Percentiles rank a stretch among this genome's conserved stretches.
These are phyloP conservation scores for Fusarium buxicola DNA, from an alignment of 2,329 filamentous ascomycete species.

Conservation along the genomic window DNA sequence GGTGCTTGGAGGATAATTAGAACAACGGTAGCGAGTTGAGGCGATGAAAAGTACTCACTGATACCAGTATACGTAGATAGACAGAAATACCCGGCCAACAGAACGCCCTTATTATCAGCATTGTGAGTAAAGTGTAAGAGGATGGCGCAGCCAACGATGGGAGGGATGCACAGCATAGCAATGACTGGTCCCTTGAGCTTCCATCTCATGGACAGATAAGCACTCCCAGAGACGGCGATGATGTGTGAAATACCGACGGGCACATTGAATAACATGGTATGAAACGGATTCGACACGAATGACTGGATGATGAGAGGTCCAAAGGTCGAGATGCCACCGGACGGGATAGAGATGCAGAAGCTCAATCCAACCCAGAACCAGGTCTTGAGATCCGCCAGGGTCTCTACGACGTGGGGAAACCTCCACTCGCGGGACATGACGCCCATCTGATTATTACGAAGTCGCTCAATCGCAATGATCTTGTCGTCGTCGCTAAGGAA, in stretches of 20 bases:
- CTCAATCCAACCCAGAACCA: constrained; percentile 69
- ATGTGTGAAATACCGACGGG: constrained; percentile 71
- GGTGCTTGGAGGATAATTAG: constrained; percentile 54
- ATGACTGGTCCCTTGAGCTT: constrained; percentile 69
- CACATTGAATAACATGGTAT: constrained; percentile 71
- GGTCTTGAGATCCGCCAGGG: constrained; percentile 67
- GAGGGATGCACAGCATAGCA: constrained; percentile 65
- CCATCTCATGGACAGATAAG: constrained; percentile 64
- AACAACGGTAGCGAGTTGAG: constrained; percentile 35
- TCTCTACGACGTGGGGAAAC: constrained; percentile 64
- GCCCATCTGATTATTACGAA: constrained; percentile 67
- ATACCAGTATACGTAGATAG: constrained; percentile 66
- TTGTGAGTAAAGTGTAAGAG: constrained; percentile 62
- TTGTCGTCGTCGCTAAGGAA: constrained; percentile 64
- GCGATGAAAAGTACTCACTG: constrained; percentile 49
- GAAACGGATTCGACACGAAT: constrained; percentile 68
- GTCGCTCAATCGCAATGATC: constrained; percentile 64
- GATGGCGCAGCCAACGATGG: constrained; percentile 67
- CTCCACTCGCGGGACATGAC: constrained; percentile 64
- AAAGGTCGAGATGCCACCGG: constrained; percentile 68
- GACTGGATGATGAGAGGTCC: constrained; percentile 69
- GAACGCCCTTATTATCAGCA: constrained; percentile 57
- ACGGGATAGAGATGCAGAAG: constrained; percentile 67
- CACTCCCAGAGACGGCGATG: constrained; percentile 67
- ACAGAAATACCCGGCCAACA: constrained; percentile 68